Evolutionary conservation across 805 yeast genomes (phyloP).

Genomic region (Lachancea mirantina): DNA sequence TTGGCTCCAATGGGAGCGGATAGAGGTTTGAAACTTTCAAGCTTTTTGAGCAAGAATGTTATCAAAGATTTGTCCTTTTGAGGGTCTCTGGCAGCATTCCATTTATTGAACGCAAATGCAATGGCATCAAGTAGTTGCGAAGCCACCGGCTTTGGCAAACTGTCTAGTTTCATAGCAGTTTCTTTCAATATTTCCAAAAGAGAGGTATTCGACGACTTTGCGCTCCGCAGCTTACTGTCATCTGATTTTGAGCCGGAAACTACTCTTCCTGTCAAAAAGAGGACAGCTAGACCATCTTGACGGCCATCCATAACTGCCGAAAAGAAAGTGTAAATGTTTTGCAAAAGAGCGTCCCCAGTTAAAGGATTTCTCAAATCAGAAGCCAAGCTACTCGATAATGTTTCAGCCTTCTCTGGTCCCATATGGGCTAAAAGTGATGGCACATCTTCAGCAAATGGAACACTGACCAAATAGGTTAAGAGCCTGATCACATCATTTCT

Average conservation of each 20-base stretch:
- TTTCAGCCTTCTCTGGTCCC: slow-evolving; percentile 55
- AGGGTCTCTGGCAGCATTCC: slow-evolving; percentile 59
- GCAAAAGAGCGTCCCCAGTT: slow-evolving; percentile 46
- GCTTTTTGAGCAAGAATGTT: slow-evolving; percentile 32
- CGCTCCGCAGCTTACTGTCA: slow-evolving; percentile 13
- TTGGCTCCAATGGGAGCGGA: slow-evolving; percentile 8
- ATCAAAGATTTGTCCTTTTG: slow-evolving; percentile 39
- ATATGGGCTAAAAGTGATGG: slow-evolving; percentile 81
- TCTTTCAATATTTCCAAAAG: slow-evolving; percentile 49
- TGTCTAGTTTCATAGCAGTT: slow-evolving; percentile 44
- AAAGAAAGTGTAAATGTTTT: slow-evolving; percentile 54
- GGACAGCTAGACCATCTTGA: slow-evolving; percentile 71
- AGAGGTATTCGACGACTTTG: slow-evolving; percentile 30
- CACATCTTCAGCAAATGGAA: slow-evolving; percentile 49
- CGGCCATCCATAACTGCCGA: slow-evolving; percentile 61
- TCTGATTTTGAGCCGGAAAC: slow-evolving; percentile 29
- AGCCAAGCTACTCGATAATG: slow-evolving; percentile 53
- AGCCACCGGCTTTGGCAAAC: slow-evolving; percentile 55
- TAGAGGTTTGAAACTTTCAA: slow-evolving; percentile 26
- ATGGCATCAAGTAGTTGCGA: slow-evolving; percentile 66
- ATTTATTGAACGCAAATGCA: slow-evolving; percentile 65
- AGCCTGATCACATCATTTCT: slow-evolving; percentile 49
- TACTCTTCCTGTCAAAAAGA: slow-evolving; percentile 49
- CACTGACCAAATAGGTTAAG: slow-evolving; percentile 49
- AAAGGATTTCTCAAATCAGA: slow-evolving; percentile 52